These are phyloP conservation scores for Ophiorrhiza pumila DNA, from an alignment of 257 asterid species.

Conservation along the genomic window DNA sequence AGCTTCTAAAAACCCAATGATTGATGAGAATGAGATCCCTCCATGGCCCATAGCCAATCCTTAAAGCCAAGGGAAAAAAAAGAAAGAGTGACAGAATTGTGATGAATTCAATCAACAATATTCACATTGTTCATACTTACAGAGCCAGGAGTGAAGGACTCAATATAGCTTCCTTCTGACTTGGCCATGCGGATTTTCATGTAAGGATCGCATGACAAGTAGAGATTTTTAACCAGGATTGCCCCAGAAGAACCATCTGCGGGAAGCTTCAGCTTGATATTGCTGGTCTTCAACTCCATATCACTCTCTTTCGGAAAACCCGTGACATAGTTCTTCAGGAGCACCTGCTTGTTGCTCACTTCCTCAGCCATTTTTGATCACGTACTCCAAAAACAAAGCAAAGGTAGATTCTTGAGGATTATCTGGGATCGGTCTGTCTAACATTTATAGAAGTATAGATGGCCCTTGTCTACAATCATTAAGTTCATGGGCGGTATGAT, in stretches of 20 bases:
- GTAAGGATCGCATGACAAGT: conserved; percentile 14
- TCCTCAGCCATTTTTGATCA: conserved; percentile 20
- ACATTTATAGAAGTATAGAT: too few relatives aligned
- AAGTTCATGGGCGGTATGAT: too few relatives aligned
- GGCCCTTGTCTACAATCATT: too few relatives aligned
- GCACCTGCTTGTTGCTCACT: conserved; percentile 33
- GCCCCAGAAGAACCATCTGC: conserved; percentile 16
- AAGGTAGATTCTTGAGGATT: too few relatives aligned
- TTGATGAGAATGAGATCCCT: too few relatives aligned
- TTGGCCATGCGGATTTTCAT: conserved; percentile 25
- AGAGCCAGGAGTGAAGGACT: conserved; percentile 30
- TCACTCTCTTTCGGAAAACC: conserved; percentile 39
- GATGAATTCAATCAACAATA: not conserved
- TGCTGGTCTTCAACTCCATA: conserved; percentile 15
- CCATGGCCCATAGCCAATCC: too few relatives aligned
- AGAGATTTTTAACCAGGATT: conserved; percentile 36
- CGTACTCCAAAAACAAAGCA: too few relatives aligned
- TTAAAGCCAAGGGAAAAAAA: not conserved
- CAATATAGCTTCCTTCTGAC: conserved; percentile 25
- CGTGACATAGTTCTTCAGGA: conserved; percentile 23
- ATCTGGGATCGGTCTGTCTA: too few relatives aligned
- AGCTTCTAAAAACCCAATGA: too few relatives aligned
- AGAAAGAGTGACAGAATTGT: too few relatives aligned
- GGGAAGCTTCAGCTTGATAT: conserved; percentile 21
- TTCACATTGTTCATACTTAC: not conserved